A percentile compares a stretch with the other conserved stretches of the same genome.
These are phyloP conservation scores for Trifolium repens DNA, from an alignment of 306 rosid genomes.

Conservation along the genomic window DNA sequence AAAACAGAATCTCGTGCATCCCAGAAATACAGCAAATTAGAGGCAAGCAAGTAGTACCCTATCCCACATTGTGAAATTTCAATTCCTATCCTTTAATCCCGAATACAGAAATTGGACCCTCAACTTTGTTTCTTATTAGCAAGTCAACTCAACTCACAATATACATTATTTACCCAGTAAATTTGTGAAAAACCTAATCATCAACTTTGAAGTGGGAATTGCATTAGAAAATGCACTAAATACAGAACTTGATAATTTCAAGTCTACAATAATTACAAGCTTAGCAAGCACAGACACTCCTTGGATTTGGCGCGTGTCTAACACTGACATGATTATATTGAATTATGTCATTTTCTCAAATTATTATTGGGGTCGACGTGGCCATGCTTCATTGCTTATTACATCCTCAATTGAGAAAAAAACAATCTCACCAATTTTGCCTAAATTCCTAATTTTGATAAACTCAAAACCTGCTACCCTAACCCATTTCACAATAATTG, in stretches of 20 bases:
- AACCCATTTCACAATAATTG: not conserved
- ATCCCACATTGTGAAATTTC: not conserved
- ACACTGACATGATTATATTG: no score
- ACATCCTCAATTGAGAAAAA: not conserved
- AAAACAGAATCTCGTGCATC: not conserved
- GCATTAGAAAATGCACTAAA: not conserved
- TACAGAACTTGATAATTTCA: constrained; percentile 8
- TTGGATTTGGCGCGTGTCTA: no score
- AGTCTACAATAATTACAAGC: not conserved
- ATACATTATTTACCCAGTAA: not conserved
- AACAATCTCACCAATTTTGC: not conserved
- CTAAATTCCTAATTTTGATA: no score
- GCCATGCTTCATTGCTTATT: no score
- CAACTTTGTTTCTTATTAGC: not conserved
- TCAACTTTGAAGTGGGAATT: not conserved
- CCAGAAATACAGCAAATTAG: constrained; percentile 7
- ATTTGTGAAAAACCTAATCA: constrained; percentile 13
- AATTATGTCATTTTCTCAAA: no score
- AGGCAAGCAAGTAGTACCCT: no score
- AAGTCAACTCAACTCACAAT: constrained; percentile 7
- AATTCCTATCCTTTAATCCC: not conserved
- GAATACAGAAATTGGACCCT: not conserved
- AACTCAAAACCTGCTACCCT: no score
- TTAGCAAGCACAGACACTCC: not conserved
- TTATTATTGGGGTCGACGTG: no score